Evolutionary conservation across 306 rosid genomes (phyloP), one percentile per base, ranked within the genome.

Genomic region (Carpinus fangiana): DNA sequence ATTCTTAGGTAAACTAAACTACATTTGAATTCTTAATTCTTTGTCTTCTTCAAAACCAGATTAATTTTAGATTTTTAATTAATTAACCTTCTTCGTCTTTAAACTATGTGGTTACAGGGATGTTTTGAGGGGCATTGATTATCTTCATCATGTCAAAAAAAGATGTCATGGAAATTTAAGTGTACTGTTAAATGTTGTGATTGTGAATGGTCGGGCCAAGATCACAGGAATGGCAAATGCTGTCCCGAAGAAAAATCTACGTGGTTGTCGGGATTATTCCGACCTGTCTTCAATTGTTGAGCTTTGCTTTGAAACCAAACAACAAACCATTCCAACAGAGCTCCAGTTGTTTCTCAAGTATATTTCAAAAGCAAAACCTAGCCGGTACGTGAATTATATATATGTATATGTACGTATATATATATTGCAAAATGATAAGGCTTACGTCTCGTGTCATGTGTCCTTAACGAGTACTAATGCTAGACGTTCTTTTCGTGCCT

Each of bases 71-170:
- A 67, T 41, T 41, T 11, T 41, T 10, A 67, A 47, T 31, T 31
- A 31, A 0, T 2, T 23, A 23, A 23, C n/a, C 9, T 41, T 64
- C 4, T 67, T 12, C 65, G 8, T 59, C 65, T 59, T 41, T n/a
- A 0, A 9, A 9, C 50, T 9, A 8, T 41, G 45, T 41, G 45
- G 31, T 17, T 20, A 2, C n/a, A 67, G 72, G 72, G 72, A 67
- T 67, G 72, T 67, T 67, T 18, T 67, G 17, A 67, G 72, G 28
- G 51, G 72, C 31, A 67, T 67, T 67, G 72, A 1, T 41, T 67
- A 67, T 67, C 72, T 67, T 51, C 72, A 67, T n/a, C 28, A 11
- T 9, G 51, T 67, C 12, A 18, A 36, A 67, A 67, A 31, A 2
- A 67, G 72, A 41, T 41, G 72, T 41, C 72, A 67, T 67, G 16